Conservation (phyloP, 2,329 filamentous ascomycete species). For the Neophaeococcomyces mojaviensis region DNA sequence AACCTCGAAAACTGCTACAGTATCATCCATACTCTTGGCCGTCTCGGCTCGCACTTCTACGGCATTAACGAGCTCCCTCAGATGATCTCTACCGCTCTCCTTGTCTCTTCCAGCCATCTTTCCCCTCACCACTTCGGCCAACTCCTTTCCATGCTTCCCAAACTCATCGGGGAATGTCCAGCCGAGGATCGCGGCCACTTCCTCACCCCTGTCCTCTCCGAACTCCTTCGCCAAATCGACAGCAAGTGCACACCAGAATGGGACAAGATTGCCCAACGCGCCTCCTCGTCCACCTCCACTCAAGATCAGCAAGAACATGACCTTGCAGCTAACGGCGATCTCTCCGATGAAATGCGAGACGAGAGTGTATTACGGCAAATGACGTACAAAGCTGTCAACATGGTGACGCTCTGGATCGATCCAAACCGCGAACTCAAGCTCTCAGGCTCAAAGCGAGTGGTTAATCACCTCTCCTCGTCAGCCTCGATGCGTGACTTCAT, state of each 20-base stretch:
- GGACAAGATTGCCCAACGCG: conserved; percentile 59
- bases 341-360: conserved; percentile 95
- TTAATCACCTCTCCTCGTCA: conserved; percentile 27
- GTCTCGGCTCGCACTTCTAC: conserved; percentile 81
- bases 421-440: conserved; percentile 56
- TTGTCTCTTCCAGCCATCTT: conserved; percentile 70
- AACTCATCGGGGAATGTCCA: conserved; percentile 87
- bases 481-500: conserved; percentile 68
- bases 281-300: conserved; percentile 46
- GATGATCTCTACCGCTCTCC: conserved; percentile 75
- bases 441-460: conserved; percentile 18
- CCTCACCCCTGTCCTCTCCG: conserved; percentile 71
- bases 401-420: conserved; percentile 84
- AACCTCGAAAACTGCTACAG: conserved; percentile 91
- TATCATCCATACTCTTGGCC: conserved; percentile 87
- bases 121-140: conserved; percentile 91
- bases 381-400: conserved; percentile 83
- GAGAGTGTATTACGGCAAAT: conserved; percentile 91
- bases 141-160: conserved; percentile 79
- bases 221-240: conserved; percentile 80
- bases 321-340: conserved; percentile 49
- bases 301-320: conserved; percentile 31
- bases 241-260: conserved; percentile 81
- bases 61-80: conserved; percentile 76
- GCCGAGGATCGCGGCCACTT: conserved; percentile 69